phyloP scores from a whole-genome alignment of 139 green algal genomes.

The Mesotaenium endlicherianum region DNA sequence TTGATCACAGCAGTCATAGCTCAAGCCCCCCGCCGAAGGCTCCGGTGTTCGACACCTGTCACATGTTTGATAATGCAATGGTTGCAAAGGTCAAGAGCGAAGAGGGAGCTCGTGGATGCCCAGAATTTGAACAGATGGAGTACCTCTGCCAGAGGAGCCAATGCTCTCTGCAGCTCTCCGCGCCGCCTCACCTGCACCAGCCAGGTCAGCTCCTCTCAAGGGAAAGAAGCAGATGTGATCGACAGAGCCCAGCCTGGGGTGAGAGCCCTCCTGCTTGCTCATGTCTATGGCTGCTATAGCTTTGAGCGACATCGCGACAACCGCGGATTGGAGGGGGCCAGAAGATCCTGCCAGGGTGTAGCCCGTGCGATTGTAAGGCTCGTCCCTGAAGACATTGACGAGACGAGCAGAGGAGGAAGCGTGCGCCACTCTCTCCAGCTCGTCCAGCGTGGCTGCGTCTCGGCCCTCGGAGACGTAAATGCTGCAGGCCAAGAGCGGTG shows the following conservation, averaged over 20 bases:
- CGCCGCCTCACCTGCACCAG: slow-evolving; percentile 18
- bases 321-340: background rate
- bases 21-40: no score
- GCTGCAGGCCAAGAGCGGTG: slow-evolving; percentile 18
- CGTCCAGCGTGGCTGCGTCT: background rate
- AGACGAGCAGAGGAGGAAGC: background rate
- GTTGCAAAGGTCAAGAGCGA: no score
- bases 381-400: slow-evolving; percentile 55
- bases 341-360: slow-evolving; percentile 61
- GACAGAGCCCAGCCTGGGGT: slow-evolving; percentile 73
- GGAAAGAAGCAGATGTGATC: slow-evolving; percentile 79
- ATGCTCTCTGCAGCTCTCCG: background rate
- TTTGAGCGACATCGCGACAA: background rate
- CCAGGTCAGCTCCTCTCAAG: slow-evolving; percentile 42
- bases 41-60: no score
- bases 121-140: no score
- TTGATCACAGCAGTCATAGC: no score
- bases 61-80: no score
- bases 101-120: no score
- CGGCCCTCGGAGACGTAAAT: slow-evolving; percentile 33
- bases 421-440: background rate
- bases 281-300: slow-evolving; percentile 60
- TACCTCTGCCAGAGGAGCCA: background rate
- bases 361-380: slow-evolving; percentile 71
- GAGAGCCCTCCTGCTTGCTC: slow-evolving; percentile 60